phyloP scores from a whole-genome alignment of 805 yeast genomes.

The Dipodascus geniculatus region DNA sequence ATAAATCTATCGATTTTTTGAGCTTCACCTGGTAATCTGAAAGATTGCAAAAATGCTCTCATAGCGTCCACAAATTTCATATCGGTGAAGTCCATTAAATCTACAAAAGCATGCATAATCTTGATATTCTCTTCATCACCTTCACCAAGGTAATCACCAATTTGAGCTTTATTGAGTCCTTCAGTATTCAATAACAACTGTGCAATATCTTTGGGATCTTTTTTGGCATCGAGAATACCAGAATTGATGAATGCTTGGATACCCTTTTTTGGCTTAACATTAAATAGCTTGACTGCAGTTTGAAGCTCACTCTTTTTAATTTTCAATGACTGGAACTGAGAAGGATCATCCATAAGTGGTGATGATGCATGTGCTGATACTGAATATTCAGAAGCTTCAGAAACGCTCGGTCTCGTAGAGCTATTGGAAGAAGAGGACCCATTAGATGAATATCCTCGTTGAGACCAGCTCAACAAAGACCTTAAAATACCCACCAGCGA shows the following conservation, averaged over 20 bases:
- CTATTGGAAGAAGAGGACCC: conserved; percentile 5
- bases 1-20: conserved; percentile 94
- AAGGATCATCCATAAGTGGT: conserved; percentile 45
- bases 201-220: conserved; percentile 61
- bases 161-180: conserved; percentile 66
- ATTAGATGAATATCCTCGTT: conserved; percentile 35
- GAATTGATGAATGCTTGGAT: conserved; percentile 46
- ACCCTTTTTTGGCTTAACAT: conserved; percentile 77
- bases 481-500: conserved; percentile 73
- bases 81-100: conserved; percentile 63
- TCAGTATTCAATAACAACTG: conserved; percentile 53
- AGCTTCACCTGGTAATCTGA: conserved; percentile 95
- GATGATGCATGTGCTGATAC: conserved; percentile 2
- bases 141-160: conserved; percentile 91
- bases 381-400: conserved; percentile 5
- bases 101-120: conserved; percentile 90
- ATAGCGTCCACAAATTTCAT: conserved; percentile 73
- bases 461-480: conserved; percentile 81
- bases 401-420: conserved; percentile 6
- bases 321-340: conserved; percentile 76
- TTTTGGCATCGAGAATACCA: conserved; percentile 44
- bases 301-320: conserved; percentile 70
- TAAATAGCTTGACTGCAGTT: conserved; percentile 69
- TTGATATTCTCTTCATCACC: conserved; percentile 67
- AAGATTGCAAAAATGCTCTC: conserved; percentile 72